Conservation (phyloP, 345 rosid genomes). For the Moricandia moricandioides region DNA sequence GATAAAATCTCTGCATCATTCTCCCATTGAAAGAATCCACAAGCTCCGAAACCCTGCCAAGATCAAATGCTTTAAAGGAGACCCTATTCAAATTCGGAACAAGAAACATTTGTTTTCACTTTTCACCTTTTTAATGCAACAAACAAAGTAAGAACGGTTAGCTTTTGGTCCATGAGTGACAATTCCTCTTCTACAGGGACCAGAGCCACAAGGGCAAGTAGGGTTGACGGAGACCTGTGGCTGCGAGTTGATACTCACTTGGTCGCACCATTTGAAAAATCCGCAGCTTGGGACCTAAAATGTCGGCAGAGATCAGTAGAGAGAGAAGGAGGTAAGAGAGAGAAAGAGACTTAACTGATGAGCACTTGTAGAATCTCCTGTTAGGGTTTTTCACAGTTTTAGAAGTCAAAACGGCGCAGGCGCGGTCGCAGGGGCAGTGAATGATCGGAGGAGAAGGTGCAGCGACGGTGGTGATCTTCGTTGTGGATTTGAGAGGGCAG, state of each 20-base stretch:
- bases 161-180: constrained; percentile 5
- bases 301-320: background rate
- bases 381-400: constrained; percentile 8
- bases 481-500: constrained; percentile 5
- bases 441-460: background rate
- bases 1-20: background rate
- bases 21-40: background rate
- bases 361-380: constrained; percentile 13
- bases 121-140: constrained; percentile 6
- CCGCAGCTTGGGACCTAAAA: constrained; percentile 8
- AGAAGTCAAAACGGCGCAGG: background rate
- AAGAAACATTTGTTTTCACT: background rate
- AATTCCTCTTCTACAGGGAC: constrained; percentile 2
- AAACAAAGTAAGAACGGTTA: constrained; percentile 16
- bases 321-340: background rate
- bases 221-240: background rate
- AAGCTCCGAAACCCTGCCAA: background rate
- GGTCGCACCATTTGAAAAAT: constrained; percentile 21
- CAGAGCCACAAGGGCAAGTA: constrained; percentile 11
- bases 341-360: constrained; percentile 1
- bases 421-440: constrained; percentile 4
- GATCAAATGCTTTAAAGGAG: background rate
- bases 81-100: background rate
- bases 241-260: constrained; percentile 1
- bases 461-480: background rate